phyloP scores from a whole-genome alignment of 2,329 filamentous ascomycete species.

The Fusarium sp. region DNA sequence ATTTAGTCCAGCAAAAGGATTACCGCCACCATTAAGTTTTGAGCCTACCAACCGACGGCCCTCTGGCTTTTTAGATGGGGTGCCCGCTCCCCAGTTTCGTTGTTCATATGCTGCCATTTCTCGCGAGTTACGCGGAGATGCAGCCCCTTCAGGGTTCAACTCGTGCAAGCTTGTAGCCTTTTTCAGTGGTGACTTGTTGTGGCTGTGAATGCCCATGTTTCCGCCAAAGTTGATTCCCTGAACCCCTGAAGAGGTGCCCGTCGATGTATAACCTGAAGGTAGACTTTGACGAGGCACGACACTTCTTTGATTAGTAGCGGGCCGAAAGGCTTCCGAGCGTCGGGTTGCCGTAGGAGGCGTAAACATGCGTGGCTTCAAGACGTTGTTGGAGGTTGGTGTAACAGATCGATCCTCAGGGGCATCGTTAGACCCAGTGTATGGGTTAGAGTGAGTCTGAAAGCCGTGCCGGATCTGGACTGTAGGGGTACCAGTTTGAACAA shows the following conservation, averaged over 20 bases:
- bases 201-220: slow-evolving; percentile 81
- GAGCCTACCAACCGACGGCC: slow-evolving; percentile 44
- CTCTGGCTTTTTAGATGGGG: slow-evolving; percentile 55
- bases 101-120: slow-evolving; percentile 72
- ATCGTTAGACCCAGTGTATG: slow-evolving; percentile 69
- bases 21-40: slow-evolving; percentile 44
- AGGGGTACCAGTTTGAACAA: slow-evolving; percentile 64
- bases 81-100: slow-evolving; percentile 54
- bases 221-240: slow-evolving; percentile 67
- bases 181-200: slow-evolving; percentile 84
- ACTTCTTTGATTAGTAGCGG: slow-evolving; percentile 46
- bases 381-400: slow-evolving; percentile 52
- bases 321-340: slow-evolving; percentile 52
- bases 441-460: slow-evolving; percentile 86
- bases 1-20: slow-evolving; percentile 55
- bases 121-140: slow-evolving; percentile 68
- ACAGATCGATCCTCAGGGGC: slow-evolving; percentile 61
- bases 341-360: slow-evolving; percentile 54
- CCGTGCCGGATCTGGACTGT: slow-evolving; percentile 75
- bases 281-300: slow-evolving; percentile 52
- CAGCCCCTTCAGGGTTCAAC: slow-evolving; percentile 56
- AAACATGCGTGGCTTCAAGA: slow-evolving; percentile 57
- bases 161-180: slow-evolving; percentile 76
- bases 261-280: slow-evolving; percentile 49
- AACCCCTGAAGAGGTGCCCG: slow-evolving; percentile 44